Evolutionary conservation across 1,139 yeast genomes (phyloP), one percentile per base, ranked within the genome.

Genomic region (Sugiyamaella castrensis): DNA sequence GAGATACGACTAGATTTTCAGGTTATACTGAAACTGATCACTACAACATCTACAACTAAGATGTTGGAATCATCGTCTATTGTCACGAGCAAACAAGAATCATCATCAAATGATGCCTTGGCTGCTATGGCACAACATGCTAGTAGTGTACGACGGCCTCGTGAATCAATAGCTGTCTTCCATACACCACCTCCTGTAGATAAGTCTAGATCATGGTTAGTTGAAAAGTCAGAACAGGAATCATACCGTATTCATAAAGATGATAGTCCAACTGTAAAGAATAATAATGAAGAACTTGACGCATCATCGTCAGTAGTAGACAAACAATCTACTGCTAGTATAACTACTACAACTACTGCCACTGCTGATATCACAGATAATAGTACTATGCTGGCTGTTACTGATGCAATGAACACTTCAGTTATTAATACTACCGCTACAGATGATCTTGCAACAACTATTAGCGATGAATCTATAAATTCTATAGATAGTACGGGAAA

Each of bases 131-230:
- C 47, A 1, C 47, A 43, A 26, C 42, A 40, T 5, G 47, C 47
- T 7, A 26, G 37, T 6, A 43, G 42, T 30, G 13, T 31, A 13
- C 24, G 30, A 15, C 41, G 42, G 2, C 26, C 37, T 24, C 41
- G 42, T 2, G 47, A 37, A 16, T 31, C 47, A 4, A 33, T 29
- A 10, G 32, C 47, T 8, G 13, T 32, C n/a, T 58, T 59, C 47
- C 62, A 59, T 48, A 57, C 62, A 5, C 62, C 63, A 2, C 61
- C 61, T 29, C 59, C 62, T 10, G 53, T 55, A 2, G 58, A 56
- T 31, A 54, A 46, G 29, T 37, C 44, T 7, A 50, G 56, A 34
- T 51, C 59, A 11, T 56, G 57, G 59, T 33, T 57, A 49, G 53
- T 48, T 1, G 60, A 50, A 28, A 54, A 56, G 48, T 48, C 58